These are phyloP conservation scores for Botrytis medusae DNA, from an alignment of 2,329 filamentous ascomycete genomes.

Conservation along the genomic window DNA sequence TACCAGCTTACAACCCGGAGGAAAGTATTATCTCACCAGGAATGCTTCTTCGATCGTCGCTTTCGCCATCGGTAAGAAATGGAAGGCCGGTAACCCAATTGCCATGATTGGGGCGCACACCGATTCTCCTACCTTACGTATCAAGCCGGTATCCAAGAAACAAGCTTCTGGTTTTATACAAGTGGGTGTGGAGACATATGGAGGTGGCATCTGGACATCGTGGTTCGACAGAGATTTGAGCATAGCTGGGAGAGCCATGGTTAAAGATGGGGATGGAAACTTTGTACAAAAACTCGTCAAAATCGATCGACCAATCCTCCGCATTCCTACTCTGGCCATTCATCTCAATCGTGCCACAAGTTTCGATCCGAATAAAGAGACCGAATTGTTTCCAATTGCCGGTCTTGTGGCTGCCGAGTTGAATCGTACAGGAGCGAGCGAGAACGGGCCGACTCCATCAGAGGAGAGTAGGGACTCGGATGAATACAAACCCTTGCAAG, in stretches of 20 bases:
- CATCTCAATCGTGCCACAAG: conserved; percentile 84
- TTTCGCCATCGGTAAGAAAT: conserved; percentile 86
- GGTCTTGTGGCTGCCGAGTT: conserved; percentile 86
- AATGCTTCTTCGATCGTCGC: conserved; percentile 91
- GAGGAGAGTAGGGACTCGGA: conserved; percentile 40
- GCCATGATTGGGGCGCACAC: conserved; percentile 95
- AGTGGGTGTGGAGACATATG: conserved; percentile 94
- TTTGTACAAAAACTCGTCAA: conserved; percentile 86
- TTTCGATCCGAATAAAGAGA: conserved; percentile 97
- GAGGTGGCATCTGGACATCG: conserved; percentile 94
- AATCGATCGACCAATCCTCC: conserved; percentile 83
- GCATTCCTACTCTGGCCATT: conserved; percentile 91
- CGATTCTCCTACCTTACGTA: conserved; percentile 84
- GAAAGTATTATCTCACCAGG: conserved; percentile 94
- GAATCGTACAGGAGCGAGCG: conserved; percentile 66
- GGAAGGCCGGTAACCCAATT: conserved; percentile 87
- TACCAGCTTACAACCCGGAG: conserved; percentile 74
- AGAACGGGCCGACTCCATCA: conserved; percentile 28
- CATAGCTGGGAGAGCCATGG: conserved; percentile 84
- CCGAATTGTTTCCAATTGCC: conserved; percentile 89
- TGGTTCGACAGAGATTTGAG: conserved; percentile 97
- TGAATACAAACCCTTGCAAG: conserved; percentile 72
- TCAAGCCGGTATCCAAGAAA: conserved; percentile 95
- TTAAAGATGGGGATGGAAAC: conserved; percentile 68
- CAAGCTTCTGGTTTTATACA: conserved; percentile 84